A percentile compares a stretch with the other conserved stretches of the same genome.
These are phyloP conservation scores for Euptelea pleiosperma DNA, from an alignment of 164 flowering plant species.

Conservation along the genomic window DNA sequence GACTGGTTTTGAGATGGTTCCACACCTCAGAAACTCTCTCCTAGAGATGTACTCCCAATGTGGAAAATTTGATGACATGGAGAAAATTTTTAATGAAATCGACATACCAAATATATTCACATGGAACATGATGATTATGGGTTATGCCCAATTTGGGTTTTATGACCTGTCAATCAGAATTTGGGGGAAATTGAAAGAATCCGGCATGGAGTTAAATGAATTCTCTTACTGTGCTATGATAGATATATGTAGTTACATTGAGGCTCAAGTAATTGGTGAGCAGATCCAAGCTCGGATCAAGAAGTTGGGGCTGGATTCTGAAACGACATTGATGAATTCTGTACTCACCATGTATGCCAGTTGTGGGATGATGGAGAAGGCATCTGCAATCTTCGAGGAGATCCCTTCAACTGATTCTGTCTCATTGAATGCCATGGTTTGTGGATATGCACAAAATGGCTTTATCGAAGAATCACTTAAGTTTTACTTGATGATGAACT, in stretches of 20 bases:
- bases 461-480: slow-evolving; percentile 12
- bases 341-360: slow-evolving; percentile 29
- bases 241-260: slow-evolving; percentile 17
- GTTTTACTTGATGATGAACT: slow-evolving; percentile 20
- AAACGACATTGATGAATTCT: slow-evolving; percentile 27
- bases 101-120: slow-evolving; percentile 22
- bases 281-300: slow-evolving; percentile 26
- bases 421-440: slow-evolving; percentile 31
- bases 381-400: slow-evolving; percentile 21
- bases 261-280: slow-evolving; percentile 10
- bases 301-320: slow-evolving; percentile 23
- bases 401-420: slow-evolving; percentile 20
- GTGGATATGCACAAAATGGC: slow-evolving; percentile 31
- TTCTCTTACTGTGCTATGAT: slow-evolving; percentile 23
- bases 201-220: slow-evolving; percentile 24
- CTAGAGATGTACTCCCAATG: slow-evolving; percentile 30
- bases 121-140: slow-evolving; percentile 27
- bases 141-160: slow-evolving; percentile 20
- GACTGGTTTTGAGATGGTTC: slow-evolving; percentile 21
- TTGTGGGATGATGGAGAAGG: slow-evolving; percentile 25
- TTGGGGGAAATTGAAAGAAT: slow-evolving; percentile 22
- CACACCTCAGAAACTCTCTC: slow-evolving; percentile 20
- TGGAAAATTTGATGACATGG: slow-evolving; percentile 20
- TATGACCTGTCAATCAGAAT: slow-evolving; percentile 13
- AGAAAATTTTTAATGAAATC: slow-evolving; percentile 23